These are phyloP conservation scores for Magnusiomyces tetraspermus DNA, from an alignment of 1,139 yeast genomes.

Conservation along the genomic window DNA sequence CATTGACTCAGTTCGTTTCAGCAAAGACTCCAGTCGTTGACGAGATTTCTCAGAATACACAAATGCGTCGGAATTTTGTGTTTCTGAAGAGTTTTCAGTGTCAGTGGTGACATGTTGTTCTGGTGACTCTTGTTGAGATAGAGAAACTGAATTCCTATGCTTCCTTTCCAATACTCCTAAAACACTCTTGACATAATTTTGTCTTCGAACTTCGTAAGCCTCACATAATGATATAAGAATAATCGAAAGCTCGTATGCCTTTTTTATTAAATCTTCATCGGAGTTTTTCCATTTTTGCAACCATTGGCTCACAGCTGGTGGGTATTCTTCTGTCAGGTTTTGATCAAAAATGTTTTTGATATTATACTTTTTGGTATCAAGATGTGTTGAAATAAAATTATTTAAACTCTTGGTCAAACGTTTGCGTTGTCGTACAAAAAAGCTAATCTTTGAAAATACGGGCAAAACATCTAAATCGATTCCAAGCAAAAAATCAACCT, in stretches of 20 bases:
- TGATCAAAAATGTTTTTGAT: background rate
- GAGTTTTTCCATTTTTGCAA: slow-evolving; percentile 2
- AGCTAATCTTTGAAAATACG: slow-evolving; percentile 40
- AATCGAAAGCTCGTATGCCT: slow-evolving; percentile 23
- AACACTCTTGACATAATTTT: slow-evolving; percentile 16
- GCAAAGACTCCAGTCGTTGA: background rate
- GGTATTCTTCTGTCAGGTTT: background rate
- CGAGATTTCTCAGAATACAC: background rate
- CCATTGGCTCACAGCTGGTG: background rate
- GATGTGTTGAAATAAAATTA: background rate
- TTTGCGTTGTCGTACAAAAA: slow-evolving; percentile 34
- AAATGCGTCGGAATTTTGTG: background rate
- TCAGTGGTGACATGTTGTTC: background rate
- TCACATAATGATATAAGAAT: slow-evolving; percentile 21
- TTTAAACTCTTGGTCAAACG: slow-evolving; percentile 7
- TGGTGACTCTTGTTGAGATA: background rate
- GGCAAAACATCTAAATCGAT: slow-evolving; percentile 46
- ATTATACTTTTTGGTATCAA: background rate
- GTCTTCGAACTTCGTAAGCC: slow-evolving; percentile 15
- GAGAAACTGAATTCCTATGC: background rate
- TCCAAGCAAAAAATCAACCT: slow-evolving; percentile 46
- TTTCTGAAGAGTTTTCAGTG: background rate
- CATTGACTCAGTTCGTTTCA: background rate
- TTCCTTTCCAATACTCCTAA: slow-evolving; percentile 5
- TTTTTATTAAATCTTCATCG: slow-evolving; percentile 19